Evolutionary conservation across 352 stramenopile species (phyloP).

Genomic region (Albugo laibachii): DNA sequence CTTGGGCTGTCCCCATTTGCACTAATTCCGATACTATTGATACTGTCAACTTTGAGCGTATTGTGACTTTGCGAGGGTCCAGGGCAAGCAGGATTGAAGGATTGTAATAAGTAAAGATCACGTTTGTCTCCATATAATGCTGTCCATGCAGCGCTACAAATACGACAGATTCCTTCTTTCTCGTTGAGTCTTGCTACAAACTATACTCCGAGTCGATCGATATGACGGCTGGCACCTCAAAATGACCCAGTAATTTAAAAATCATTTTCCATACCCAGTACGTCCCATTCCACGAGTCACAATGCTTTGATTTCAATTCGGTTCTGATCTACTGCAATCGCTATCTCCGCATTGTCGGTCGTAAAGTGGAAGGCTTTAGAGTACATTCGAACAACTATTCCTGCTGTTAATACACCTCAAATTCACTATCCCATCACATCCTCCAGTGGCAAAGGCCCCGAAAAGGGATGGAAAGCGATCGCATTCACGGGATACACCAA

Average conservation of each 20-base stretch:
- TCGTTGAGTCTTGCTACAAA: no score
- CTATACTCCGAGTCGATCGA: neutral
- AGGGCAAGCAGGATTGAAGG: conserved; percentile 1
- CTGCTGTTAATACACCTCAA: conserved; percentile 16
- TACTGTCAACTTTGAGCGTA: neutral
- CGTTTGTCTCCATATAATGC: conserved; percentile 18
- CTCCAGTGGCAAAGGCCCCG: conserved; percentile 90
- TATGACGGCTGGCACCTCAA: neutral
- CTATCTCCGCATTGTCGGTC: conserved; percentile 18
- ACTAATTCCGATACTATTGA: neutral
- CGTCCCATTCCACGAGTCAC: conserved; percentile 4
- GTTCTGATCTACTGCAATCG: conserved; percentile 19
- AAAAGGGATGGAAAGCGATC: conserved; percentile 89
- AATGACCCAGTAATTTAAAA: no score
- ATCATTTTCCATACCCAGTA: no score
- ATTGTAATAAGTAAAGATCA: conserved; percentile 16
- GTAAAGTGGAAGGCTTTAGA: conserved; percentile 38
- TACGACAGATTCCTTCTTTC: conserved; percentile 21
- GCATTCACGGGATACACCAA: conserved; percentile 92
- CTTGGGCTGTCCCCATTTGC: no score
- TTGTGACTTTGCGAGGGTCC: conserved; percentile 10
- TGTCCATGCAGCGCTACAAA: conserved; percentile 27
- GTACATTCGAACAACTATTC: conserved; percentile 24
- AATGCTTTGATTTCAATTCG: conserved; percentile 17
- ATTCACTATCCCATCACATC: conserved; percentile 85